phyloP scores from a whole-genome alignment of 495 filamentous ascomycete species.

The Penicillium argentinense region DNA sequence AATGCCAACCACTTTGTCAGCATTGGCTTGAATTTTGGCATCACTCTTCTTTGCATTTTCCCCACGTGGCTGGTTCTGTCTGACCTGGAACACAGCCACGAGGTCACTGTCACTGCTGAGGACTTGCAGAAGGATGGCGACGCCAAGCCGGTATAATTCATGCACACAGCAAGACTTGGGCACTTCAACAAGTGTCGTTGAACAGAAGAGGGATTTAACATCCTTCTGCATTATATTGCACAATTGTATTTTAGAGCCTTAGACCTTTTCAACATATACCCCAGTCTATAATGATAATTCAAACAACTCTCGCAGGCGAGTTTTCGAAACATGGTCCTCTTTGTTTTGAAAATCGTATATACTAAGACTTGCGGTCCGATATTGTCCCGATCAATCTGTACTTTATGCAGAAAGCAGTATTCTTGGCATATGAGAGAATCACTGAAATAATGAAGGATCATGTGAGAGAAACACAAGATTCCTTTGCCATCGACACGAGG shows the following conservation, averaged over 20 bases:
- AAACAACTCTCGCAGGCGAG: no score
- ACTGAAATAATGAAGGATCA: no score
- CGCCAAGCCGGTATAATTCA: not conserved
- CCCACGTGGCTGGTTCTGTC: slow-evolving; percentile 37
- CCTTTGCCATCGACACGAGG: no score
- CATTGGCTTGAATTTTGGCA: slow-evolving; percentile 36
- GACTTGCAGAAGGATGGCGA: slow-evolving; percentile 9
- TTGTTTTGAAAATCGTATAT: no score
- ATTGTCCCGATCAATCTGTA: no score
- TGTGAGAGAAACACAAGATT: no score
- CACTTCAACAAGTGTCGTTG: not conserved
- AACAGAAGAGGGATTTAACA: slow-evolving; percentile 1
- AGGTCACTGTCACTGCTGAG: slow-evolving; percentile 29
- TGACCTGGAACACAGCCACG: slow-evolving; percentile 34
- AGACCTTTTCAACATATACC: slow-evolving; percentile 1
- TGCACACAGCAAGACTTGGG: not conserved
- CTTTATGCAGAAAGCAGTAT: no score
- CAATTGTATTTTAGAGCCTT: not conserved
- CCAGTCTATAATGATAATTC: not conserved
- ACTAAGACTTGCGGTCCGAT: no score
- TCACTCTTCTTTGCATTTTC: slow-evolving; percentile 29
- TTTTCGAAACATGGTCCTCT: no score
- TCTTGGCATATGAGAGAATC: no score
- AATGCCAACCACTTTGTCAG: slow-evolving; percentile 35
- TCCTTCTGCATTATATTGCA: not conserved